Evolutionary conservation across 2,329 filamentous ascomycete species (phyloP).

Genomic region (Bipolaris oryzae): DNA sequence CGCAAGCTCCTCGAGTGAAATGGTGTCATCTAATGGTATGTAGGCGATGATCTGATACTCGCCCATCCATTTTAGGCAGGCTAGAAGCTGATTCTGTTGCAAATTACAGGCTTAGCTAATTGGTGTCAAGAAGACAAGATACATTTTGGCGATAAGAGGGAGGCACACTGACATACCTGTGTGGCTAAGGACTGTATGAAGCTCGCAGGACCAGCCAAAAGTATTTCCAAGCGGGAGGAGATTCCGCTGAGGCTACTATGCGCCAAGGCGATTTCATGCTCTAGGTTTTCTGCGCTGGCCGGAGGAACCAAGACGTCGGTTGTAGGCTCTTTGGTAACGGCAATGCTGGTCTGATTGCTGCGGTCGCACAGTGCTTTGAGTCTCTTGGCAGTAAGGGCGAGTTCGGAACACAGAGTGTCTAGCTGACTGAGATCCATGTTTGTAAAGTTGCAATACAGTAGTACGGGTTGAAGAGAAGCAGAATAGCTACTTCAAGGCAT

Average conservation of each 20-base stretch:
- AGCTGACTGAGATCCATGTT: constrained; percentile 7
- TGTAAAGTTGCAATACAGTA: neutral
- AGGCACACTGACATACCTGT: constrained; percentile 1
- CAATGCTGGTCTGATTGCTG: neutral
- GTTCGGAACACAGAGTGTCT: constrained; percentile 5
- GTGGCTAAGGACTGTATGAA: constrained; percentile 7
- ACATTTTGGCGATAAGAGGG: neutral
- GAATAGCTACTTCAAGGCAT: neutral
- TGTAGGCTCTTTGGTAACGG: neutral
- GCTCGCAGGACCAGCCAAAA: constrained; percentile 4
- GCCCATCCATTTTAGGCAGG: constrained; percentile 53
- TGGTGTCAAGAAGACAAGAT: neutral
- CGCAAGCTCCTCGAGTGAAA: constrained; percentile 51
- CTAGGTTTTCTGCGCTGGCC: neutral
- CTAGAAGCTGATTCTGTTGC: constrained; percentile 39
- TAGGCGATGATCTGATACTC: constrained; percentile 55
- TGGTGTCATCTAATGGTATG: constrained; percentile 49
- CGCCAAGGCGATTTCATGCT: constrained; percentile 3
- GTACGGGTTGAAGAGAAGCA: neutral
- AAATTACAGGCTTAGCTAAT: neutral
- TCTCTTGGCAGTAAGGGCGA: constrained; percentile 2
- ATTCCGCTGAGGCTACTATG: constrained; percentile 5
- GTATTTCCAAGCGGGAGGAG: constrained; percentile 2
- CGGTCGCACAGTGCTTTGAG: constrained; percentile 3
- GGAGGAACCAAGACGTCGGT: neutral